Conservation (phyloP, 2,329 filamentous ascomycete species). For the Neospermospora avenae region DNA sequence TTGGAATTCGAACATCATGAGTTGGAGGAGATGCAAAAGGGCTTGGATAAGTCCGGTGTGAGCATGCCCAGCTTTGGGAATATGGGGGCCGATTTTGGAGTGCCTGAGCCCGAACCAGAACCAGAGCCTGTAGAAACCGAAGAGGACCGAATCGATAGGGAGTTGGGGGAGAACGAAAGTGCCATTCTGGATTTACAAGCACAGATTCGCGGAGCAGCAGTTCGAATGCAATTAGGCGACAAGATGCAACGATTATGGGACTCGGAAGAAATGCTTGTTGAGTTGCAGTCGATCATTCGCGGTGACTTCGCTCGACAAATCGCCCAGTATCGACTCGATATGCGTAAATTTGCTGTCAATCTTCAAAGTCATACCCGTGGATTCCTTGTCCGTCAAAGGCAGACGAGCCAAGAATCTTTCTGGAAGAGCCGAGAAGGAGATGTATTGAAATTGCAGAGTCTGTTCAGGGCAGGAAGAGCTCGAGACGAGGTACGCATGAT, state of each 20-base stretch:
- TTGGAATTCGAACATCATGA: slow-evolving; percentile 98
- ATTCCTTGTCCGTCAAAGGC: slow-evolving; percentile 64
- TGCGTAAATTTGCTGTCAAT: slow-evolving; percentile 74
- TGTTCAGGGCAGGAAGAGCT: slow-evolving; percentile 67
- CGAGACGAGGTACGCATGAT: slow-evolving; percentile 55
- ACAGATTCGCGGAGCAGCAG: slow-evolving; percentile 76
- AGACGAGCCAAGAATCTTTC: slow-evolving; percentile 60
- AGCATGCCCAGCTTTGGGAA: slow-evolving; percentile 98
- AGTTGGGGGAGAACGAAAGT: slow-evolving; percentile 72
- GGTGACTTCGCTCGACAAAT: slow-evolving; percentile 87
- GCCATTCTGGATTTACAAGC: slow-evolving; percentile 78
- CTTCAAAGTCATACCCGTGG: slow-evolving; percentile 80
- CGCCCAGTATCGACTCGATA: slow-evolving; percentile 74
- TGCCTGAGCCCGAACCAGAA: slow-evolving; percentile 71
- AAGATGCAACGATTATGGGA: slow-evolving; percentile 92
- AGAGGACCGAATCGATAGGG: slow-evolving; percentile 80
- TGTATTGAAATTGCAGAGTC: slow-evolving; percentile 76
- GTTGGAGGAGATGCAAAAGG: slow-evolving; percentile 93
- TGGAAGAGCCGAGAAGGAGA: slow-evolving; percentile 69
- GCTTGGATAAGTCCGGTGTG: slow-evolving; percentile 89
- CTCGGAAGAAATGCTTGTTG: slow-evolving; percentile 70
- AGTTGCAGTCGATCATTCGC: slow-evolving; percentile 82
- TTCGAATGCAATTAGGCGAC: slow-evolving; percentile 72
- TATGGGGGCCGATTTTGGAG: slow-evolving; percentile 93
- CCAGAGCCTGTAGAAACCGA: slow-evolving; percentile 79